Evolutionary conservation across 495 filamentous ascomycete genomes (phyloP).

Genomic region (Tricharina praecox): DNA sequence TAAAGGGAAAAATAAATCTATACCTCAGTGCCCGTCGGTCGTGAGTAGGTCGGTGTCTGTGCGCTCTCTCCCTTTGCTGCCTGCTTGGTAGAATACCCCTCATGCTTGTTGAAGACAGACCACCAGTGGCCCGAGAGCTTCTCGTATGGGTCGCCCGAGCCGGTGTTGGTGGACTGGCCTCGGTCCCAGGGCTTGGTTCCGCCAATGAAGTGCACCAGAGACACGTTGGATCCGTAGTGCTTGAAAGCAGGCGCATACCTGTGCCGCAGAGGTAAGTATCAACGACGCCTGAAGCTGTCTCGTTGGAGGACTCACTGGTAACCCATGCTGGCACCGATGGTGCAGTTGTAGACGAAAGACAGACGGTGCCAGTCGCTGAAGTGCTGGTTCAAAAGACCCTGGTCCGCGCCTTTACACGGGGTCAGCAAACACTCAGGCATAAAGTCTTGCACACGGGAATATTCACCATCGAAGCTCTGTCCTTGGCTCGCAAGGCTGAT

Average conservation of each 20-base stretch:
- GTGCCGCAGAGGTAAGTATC: no score
- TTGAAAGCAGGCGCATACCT: slow-evolving; percentile 56
- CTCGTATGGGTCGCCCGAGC: slow-evolving; percentile 41
- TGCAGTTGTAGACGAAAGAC: slow-evolving; percentile 94
- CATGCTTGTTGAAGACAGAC: slow-evolving; percentile 74
- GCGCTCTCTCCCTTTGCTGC: no score
- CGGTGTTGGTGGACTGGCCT: slow-evolving; percentile 27
- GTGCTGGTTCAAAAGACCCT: slow-evolving; percentile 89
- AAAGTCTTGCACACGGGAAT: not conserved
- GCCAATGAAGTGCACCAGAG: slow-evolving; percentile 85
- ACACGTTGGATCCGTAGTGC: slow-evolving; percentile 77
- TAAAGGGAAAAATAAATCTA: no score
- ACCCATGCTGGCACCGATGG: slow-evolving; percentile 53
- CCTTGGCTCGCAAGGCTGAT: slow-evolving; percentile 65
- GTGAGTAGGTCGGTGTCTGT: no score
- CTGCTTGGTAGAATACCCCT: not conserved
- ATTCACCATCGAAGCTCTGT: slow-evolving; percentile 74
- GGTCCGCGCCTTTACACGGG: slow-evolving; percentile 47
- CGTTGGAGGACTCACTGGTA: slow-evolving; percentile 68
- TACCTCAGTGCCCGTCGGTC: no score
- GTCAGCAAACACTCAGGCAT: not conserved
- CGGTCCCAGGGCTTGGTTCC: slow-evolving; percentile 73
- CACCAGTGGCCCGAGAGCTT: slow-evolving; percentile 75
- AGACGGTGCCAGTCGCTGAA: slow-evolving; percentile 76
- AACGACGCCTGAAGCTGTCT: no score